Conservation (phyloP, 1,284 basidiomycete genomes). For the Cryptococcus sp. region DNA sequence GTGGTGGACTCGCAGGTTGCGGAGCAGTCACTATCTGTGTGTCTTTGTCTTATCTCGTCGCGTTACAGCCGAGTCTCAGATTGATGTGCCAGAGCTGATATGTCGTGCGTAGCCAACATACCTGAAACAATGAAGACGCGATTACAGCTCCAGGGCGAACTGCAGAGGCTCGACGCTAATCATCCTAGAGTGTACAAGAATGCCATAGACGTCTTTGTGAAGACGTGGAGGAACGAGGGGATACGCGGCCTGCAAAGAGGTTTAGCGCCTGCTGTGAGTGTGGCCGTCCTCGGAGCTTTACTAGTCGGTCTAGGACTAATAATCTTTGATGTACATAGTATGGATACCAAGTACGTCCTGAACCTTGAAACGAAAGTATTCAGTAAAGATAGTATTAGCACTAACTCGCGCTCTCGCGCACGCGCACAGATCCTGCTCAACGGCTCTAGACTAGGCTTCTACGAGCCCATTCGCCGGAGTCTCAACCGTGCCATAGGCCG, state of each 20-base stretch:
- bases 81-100: neutral
- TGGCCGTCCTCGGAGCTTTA: neutral
- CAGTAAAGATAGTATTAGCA: no score
- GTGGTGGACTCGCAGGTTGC: conserved; percentile 83
- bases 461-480: conserved; percentile 80
- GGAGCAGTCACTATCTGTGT: conserved; percentile 68
- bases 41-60: conserved; percentile 17
- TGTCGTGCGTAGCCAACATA: conserved; percentile 54
- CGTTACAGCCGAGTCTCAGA: no score
- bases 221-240: conserved; percentile 91
- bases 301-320: neutral
- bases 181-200: conserved; percentile 81
- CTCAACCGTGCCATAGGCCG: conserved; percentile 72
- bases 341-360: conserved; percentile 73
- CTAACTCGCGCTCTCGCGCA: neutral
- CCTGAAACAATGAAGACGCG: conserved; percentile 90
- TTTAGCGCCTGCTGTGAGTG: conserved; percentile 79
- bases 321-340: conserved; percentile 60
- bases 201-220: conserved; percentile 79
- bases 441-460: conserved; percentile 94
- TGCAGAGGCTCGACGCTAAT: conserved; percentile 65
- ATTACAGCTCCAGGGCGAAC: conserved; percentile 89
- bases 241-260: conserved; percentile 88
- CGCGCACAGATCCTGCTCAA: conserved; percentile 76
- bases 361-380: no score